phyloP scores from a whole-genome alignment of 2,329 filamentous ascomycete species.

The Penicillium frequentans region DNA sequence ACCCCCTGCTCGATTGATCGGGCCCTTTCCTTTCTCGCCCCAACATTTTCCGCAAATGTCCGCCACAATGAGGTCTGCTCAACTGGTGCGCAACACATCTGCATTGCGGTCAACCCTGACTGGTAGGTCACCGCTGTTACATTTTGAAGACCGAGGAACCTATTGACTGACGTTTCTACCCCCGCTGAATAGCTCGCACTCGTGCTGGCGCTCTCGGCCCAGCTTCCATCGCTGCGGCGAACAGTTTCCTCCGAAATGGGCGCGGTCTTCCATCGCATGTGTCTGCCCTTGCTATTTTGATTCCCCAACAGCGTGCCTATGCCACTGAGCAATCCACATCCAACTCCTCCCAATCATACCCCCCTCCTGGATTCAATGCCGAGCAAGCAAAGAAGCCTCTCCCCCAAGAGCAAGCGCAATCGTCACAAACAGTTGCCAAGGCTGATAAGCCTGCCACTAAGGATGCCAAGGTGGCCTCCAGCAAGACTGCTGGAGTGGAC shows the following conservation, averaged over 20 bases:
- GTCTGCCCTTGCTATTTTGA: slow-evolving; percentile 58
- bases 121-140: slow-evolving; percentile 21
- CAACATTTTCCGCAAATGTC: slow-evolving; percentile 36
- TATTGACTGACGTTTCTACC: slow-evolving; percentile 2
- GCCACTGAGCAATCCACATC: slow-evolving; percentile 58
- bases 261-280: slow-evolving; percentile 50
- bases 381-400: slow-evolving; percentile 85
- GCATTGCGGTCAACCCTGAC: slow-evolving; percentile 30
- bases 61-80: slow-evolving; percentile 40
- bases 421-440: slow-evolving; percentile 13
- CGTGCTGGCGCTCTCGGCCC: slow-evolving; percentile 32
- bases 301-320: slow-evolving; percentile 53
- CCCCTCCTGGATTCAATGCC: slow-evolving; percentile 88
- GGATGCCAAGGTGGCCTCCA: slow-evolving; percentile 55
- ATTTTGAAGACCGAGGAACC: not conserved
- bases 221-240: slow-evolving; percentile 29
- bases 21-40: slow-evolving; percentile 22
- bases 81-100: slow-evolving; percentile 38
- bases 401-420: slow-evolving; percentile 52
- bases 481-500: slow-evolving; percentile 53
- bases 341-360: slow-evolving; percentile 56
- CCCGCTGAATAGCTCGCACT: slow-evolving; percentile 28
- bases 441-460: slow-evolving; percentile 36
- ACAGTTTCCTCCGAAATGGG: slow-evolving; percentile 34
- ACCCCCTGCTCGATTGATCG: slow-evolving; percentile 22